A percentile compares a stretch with the other conserved stretches of the same genome.
phyloP scores from a whole-genome alignment of 768 basidiomycete species.

The Kwoniella sp. region DNA sequence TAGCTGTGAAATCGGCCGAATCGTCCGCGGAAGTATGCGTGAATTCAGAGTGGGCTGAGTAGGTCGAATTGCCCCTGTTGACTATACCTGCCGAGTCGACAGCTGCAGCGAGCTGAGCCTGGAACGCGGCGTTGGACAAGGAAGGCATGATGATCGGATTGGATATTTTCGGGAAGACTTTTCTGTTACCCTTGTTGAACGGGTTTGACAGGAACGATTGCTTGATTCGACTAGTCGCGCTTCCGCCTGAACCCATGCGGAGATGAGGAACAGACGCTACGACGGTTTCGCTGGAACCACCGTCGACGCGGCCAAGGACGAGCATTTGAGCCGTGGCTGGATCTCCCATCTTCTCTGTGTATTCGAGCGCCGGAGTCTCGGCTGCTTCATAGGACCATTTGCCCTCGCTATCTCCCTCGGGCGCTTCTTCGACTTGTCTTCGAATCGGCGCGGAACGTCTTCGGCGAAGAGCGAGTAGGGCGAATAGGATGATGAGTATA shows the following conservation, averaged over 20 bases:
- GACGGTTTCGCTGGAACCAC: slow-evolving; percentile 13
- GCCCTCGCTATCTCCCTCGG: slow-evolving; percentile 1
- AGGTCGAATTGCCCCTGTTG: slow-evolving; percentile 21
- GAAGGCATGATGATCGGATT: slow-evolving; percentile 40
- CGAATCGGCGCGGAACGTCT: background rate
- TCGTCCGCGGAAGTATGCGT: background rate
- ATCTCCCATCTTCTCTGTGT: slow-evolving; percentile 31
- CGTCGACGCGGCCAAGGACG: slow-evolving; percentile 11
- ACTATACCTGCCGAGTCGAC: slow-evolving; percentile 42
- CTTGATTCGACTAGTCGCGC: background rate
- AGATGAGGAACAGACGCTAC: slow-evolving; percentile 5
- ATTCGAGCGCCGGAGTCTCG: slow-evolving; percentile 28
- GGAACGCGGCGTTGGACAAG: slow-evolving; percentile 41
- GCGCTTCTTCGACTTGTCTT: background rate
- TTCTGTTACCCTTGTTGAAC: slow-evolving; percentile 22
- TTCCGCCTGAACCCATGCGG: slow-evolving; percentile 11
- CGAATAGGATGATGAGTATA: slow-evolving; percentile 5
- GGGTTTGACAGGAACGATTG: slow-evolving; percentile 29
- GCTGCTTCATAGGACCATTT: slow-evolving; percentile 29
- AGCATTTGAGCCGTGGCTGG: slow-evolving; percentile 27
- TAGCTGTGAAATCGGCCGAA: slow-evolving; percentile 18
- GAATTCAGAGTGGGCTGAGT: slow-evolving; percentile 8
- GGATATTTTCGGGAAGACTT: slow-evolving; percentile 33
- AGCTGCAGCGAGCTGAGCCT: slow-evolving; percentile 41
- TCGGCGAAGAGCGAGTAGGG: slow-evolving; percentile 8